Base-by-base conservation (phyloP, 2,329 filamentous ascomycete genomes). In the Akanthomyces dipterigenus region DNA sequence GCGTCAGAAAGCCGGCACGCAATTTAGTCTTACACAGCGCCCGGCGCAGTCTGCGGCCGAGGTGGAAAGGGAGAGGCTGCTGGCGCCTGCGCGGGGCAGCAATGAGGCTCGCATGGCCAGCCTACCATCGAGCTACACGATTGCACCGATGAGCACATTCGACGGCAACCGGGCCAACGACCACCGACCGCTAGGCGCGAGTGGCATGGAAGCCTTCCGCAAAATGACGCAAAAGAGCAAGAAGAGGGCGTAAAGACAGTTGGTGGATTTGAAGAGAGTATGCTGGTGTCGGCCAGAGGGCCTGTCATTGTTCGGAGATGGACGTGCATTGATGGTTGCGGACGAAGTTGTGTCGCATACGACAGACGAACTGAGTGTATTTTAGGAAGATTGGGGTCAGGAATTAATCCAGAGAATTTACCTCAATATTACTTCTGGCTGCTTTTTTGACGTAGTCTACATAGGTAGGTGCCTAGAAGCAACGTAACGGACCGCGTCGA, bases 221-320 rank as follows among this genome's bases (percentile, higher is more conserved):
- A 85, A 80, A 74, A 87, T 88, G 80, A 86, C 83, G 11, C 80
- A 84, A 68, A 87, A 84, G 73, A 79, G 79, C 64, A 87, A 86
- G 76, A 84, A 83, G 75, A 69, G 69, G 65, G 65, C 66, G 5
- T 68, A n/a, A 57, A 46, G 34, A 42, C 16, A 16, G 2, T 5
- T 14, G 38, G n/a, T 22, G 26, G 3, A 43, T 26, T 14, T 7
- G 18, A 38, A 16, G 26, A 45, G 14, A 4, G 36, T 38, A 38
- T 38, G 12, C 12, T 38, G 36, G 12, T 16, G 31, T 9, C 8
- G 31, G 31, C 8, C 31, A 34, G 31, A 34, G 6, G 31, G 31
- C 31, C 8, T 7, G 31, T 8, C 31, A 34, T 9, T 9, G 11
- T 34, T 34, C 31, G 8, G 31, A 7, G 11, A 34, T 34, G 4